Evolutionary conservation across 495 filamentous ascomycete species (phyloP).

Genomic region (Xylaria scruposa): DNA sequence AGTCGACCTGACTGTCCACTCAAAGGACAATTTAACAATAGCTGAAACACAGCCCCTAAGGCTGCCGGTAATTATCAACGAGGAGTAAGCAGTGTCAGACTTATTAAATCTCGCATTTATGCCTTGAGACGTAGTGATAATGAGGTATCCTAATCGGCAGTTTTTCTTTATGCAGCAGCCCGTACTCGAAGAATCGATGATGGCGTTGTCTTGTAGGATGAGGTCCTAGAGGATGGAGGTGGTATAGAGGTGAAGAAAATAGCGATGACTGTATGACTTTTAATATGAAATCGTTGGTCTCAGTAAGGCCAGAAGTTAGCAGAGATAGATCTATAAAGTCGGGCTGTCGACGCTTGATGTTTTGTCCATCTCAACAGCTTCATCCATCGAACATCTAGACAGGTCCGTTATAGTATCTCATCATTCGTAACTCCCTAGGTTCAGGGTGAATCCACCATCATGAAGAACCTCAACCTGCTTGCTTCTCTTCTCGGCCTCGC

Average conservation of each 20-base stretch:
- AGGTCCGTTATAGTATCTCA: not conserved
- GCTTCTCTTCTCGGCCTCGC: constrained; percentile 7
- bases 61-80: not conserved
- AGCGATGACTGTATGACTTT: not conserved
- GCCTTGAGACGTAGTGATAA: not conserved
- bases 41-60: not conserved
- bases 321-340: constrained; percentile 1
- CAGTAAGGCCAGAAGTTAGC: not conserved
- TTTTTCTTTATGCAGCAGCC: not conserved
- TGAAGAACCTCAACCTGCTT: not conserved
- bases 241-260: not conserved
- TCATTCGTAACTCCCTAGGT: not conserved
- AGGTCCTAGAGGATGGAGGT: not conserved
- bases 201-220: not conserved
- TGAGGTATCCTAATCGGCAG: not conserved
- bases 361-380: not conserved
- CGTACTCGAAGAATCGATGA: not conserved
- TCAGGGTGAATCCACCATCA: not conserved
- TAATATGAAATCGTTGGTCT: not conserved
- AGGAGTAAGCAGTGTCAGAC: not conserved
- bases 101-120: not conserved
- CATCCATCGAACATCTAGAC: not conserved
- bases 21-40: not conserved
- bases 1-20: not conserved
- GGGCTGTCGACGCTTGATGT: not conserved